Evolutionary conservation across 768 basidiomycete species (phyloP).

Genomic region (Imleria badia): DNA sequence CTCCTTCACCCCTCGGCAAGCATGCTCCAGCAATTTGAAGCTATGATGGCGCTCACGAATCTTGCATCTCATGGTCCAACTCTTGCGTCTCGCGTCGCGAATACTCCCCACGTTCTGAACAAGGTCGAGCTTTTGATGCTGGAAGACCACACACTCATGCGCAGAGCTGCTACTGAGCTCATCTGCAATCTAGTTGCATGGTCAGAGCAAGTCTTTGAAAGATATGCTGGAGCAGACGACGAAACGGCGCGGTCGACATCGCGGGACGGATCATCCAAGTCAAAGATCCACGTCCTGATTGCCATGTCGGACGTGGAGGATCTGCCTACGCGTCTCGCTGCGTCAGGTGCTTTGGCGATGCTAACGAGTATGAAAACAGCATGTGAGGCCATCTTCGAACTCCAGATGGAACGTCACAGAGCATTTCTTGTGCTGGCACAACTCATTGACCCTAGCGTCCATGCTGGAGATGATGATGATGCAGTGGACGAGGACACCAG

Average conservation of each 20-base stretch:
- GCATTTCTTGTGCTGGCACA: conserved; percentile 65
- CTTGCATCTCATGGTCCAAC: conserved; percentile 75
- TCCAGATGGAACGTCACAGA: conserved; percentile 64
- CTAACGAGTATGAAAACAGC: conserved; percentile 62
- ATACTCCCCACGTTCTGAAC: conserved; percentile 56
- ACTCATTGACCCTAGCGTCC: conserved; percentile 59
- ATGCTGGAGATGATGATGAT: conserved; percentile 34
- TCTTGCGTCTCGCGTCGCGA: conserved; percentile 65
- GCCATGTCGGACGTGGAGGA: conserved; percentile 90
- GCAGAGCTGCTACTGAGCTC: conserved; percentile 87
- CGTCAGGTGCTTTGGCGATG: conserved; percentile 85
- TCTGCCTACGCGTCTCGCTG: conserved; percentile 80
- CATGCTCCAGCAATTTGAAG: conserved; percentile 86
- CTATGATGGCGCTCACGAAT: conserved; percentile 95
- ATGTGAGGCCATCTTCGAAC: conserved; percentile 58
- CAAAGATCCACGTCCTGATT: conserved; percentile 77
- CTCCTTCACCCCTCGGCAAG: conserved; percentile 67
- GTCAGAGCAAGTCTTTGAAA: conserved; percentile 71
- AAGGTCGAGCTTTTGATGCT: conserved; percentile 72
- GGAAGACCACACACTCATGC: conserved; percentile 79
- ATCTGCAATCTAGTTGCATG: conserved; percentile 87
- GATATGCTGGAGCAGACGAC: conserved; percentile 54
- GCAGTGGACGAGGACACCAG: conserved; percentile 38
- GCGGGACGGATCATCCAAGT: conserved; percentile 34
- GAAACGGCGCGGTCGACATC: conserved; percentile 44